Base-by-base conservation (phyloP, 352 stramenopile genomes). In the Blastocystis sp. region DNA sequence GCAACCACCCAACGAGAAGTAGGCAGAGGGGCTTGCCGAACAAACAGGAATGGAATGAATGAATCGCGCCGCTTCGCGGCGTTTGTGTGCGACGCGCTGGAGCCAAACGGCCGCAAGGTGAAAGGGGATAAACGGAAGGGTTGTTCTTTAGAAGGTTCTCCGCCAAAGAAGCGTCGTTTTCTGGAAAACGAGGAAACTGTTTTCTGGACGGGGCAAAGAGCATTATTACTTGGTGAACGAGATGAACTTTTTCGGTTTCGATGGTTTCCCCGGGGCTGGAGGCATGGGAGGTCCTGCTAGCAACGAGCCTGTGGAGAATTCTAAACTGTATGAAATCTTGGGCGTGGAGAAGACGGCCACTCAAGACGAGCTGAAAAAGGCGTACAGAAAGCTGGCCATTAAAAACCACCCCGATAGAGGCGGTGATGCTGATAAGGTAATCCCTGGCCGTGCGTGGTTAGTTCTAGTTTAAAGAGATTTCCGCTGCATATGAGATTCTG, bases 321-420 rank as follows among this genome's bases (percentile, higher is more conserved):
- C 90, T 89, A 94, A 94, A 90, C 94, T 94, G 89, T 96, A 95
- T 90, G 92, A 95, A 89, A 91, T 91, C 71, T 91, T 96, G 43
- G 93, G 93, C 79, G 92, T 96, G 45, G 48, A 92, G 38, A 96
- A 96, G 92, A 93, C 91, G 53, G 93, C 93, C 28, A 93, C 91
- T 65, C 91, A 90, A 7, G 92, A 91, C 7, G 93, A 96, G 89
- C 94, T 96, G 89, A 96, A 96, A 91, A 95, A 95, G 88, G 93
- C 93, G 5, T 96, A 95, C 90, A 92, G 93, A 79, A 96, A 96
- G 89, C 89, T 96, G 38, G 93, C 93, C 67, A 90, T 95, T 21
- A 96, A 95, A 91, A 97, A 98, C 90, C 96, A 99, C 91, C 96
- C 96, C 38, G 97, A 99, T 90, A 98, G 98, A 91, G 96, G 97